Conservation (phyloP, 2,329 filamentous ascomycete species). For the Cladorrhinum sp. region DNA sequence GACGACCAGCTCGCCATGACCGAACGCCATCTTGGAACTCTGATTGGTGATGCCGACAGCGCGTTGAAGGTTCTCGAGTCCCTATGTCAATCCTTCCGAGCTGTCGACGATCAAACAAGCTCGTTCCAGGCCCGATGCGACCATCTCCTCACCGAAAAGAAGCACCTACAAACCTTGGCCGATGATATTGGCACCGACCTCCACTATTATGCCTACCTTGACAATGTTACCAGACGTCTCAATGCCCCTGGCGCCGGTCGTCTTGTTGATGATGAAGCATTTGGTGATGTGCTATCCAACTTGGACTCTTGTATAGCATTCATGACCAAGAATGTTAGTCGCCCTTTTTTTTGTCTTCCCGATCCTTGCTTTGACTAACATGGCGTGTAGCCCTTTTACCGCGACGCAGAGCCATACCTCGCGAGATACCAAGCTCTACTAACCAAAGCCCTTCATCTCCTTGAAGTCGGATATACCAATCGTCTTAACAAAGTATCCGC, state of each 20-base stretch:
- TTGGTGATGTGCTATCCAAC: slow-evolving; percentile 82
- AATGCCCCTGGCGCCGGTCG: slow-evolving; percentile 89
- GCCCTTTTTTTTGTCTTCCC: not conserved
- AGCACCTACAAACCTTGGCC: slow-evolving; percentile 71
- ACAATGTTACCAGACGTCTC: slow-evolving; percentile 82
- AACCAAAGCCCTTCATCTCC: slow-evolving; percentile 59
- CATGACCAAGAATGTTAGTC: slow-evolving; percentile 77
- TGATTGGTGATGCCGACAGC: slow-evolving; percentile 73
- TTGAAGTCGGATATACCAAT: slow-evolving; percentile 55
- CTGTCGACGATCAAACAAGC: slow-evolving; percentile 87
- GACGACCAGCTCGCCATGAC: slow-evolving; percentile 77
- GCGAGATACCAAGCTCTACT: slow-evolving; percentile 83
- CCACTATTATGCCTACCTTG: slow-evolving; percentile 92
- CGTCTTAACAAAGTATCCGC: slow-evolving; percentile 51
- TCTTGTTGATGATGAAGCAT: slow-evolving; percentile 78
- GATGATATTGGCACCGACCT: slow-evolving; percentile 84
- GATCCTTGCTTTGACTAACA: slow-evolving; percentile 8
- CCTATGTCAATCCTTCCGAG: slow-evolving; percentile 80
- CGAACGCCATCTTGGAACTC: slow-evolving; percentile 73
- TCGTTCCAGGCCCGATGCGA: slow-evolving; percentile 92
- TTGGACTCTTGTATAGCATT: slow-evolving; percentile 90
- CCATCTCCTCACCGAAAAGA: slow-evolving; percentile 78
- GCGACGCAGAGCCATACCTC: slow-evolving; percentile 82
- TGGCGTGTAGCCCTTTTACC: slow-evolving; percentile 64
- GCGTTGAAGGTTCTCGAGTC: slow-evolving; percentile 73